phyloP scores from a whole-genome alignment of 495 filamentous ascomycete species.

The Xylaria sp. region DNA sequence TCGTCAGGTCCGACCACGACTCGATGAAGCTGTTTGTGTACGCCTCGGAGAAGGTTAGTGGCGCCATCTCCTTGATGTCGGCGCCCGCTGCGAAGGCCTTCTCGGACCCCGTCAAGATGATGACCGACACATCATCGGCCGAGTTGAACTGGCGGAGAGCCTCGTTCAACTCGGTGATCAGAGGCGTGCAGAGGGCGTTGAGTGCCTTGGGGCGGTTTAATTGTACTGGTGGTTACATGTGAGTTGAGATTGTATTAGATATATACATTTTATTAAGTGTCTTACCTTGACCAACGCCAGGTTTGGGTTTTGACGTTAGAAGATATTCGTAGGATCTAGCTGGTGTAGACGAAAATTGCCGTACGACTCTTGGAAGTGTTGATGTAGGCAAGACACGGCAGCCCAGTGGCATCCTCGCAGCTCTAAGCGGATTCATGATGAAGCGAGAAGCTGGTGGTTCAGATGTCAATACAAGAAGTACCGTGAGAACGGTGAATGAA shows the following conservation, averaged over 20 bases:
- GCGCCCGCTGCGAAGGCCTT: constrained; percentile 95
- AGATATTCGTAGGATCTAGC: constrained; percentile 76
- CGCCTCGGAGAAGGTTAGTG: constrained; percentile 82
- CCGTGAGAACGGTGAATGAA: not conserved
- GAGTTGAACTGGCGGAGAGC: constrained; percentile 76
- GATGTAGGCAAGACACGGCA: constrained; percentile 56
- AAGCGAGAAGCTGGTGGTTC: not conserved
- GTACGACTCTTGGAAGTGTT: constrained; percentile 57
- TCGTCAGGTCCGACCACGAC: constrained; percentile 84
- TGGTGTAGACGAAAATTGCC: constrained; percentile 64
- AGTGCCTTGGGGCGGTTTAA: constrained; percentile 93
- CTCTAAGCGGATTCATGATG: constrained; percentile 63
- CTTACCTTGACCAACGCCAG: constrained; percentile 86
- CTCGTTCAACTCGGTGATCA: constrained; percentile 87
- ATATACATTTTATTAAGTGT: not conserved
- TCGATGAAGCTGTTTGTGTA: constrained; percentile 92
- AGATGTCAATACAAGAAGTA: not conserved
- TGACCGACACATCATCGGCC: constrained; percentile 71
- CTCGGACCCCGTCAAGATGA: constrained; percentile 85
- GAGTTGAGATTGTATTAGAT: constrained; percentile 19
- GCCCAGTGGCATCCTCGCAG: constrained; percentile 61
- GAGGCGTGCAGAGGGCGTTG: constrained; percentile 87
- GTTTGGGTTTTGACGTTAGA: constrained; percentile 78
- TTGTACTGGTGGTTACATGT: constrained; percentile 67
- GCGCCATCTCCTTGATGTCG: constrained; percentile 98